Evolutionary conservation across 768 basidiomycete species (phyloP).

Genomic region (Asterophora lycoperdoides): DNA sequence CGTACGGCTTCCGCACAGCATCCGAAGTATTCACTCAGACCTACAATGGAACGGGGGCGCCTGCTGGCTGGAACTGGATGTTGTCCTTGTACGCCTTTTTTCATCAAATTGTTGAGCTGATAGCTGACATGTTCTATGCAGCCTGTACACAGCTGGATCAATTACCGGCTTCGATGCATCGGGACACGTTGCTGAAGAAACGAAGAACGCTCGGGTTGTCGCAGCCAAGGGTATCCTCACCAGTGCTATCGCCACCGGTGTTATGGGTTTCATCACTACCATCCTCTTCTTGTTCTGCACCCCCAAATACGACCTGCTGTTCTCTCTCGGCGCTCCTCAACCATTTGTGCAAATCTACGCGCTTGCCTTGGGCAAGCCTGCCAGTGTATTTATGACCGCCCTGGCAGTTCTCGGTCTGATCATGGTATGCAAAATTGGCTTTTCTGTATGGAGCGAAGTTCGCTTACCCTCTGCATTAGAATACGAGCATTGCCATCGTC

Average conservation of each 20-base stretch:
- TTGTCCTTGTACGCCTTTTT: conserved; percentile 61
- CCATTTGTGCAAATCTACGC: conserved; percentile 90
- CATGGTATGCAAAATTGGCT: conserved; percentile 44
- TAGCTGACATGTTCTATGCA: conserved; percentile 21
- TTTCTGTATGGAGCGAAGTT: neutral
- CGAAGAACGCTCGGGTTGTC: conserved; percentile 77
- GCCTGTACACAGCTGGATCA: conserved; percentile 83
- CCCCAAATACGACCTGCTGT: conserved; percentile 72
- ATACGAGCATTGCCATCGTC: conserved; percentile 83
- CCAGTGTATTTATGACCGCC: conserved; percentile 83
- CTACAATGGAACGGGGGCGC: conserved; percentile 86
- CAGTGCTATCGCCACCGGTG: conserved; percentile 73
- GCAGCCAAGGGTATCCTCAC: conserved; percentile 81
- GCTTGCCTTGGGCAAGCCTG: conserved; percentile 73
- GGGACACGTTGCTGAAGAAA: conserved; percentile 87
- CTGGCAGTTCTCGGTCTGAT: conserved; percentile 84
- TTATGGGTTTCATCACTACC: conserved; percentile 73
- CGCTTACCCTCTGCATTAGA: conserved; percentile 37
- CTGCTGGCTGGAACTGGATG: conserved; percentile 89
- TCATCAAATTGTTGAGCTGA: neutral
- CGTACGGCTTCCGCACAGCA: conserved; percentile 84
- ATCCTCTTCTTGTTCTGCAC: conserved; percentile 85
- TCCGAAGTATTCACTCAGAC: conserved; percentile 80
- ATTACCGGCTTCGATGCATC: conserved; percentile 90
- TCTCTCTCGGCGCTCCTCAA: conserved; percentile 77